phyloP scores from a whole-genome alignment of 306 rosid species.

The Acacia crassicarpa region DNA sequence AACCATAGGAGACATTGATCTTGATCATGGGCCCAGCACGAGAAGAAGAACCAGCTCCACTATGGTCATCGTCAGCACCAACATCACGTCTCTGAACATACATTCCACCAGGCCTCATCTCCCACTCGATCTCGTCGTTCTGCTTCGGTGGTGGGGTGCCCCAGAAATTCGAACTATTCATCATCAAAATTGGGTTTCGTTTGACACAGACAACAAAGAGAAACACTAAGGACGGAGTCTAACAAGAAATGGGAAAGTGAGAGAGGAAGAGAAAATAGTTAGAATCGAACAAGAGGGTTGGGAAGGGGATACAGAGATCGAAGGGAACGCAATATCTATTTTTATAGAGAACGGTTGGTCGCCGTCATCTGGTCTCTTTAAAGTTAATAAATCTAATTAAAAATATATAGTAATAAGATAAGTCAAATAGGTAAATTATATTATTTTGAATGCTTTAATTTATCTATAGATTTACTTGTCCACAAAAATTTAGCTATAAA shows the following conservation, averaged over 20 bases:
- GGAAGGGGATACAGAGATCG: neutral
- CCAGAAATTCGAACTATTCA: slow-evolving; percentile 7
- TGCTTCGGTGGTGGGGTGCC: slow-evolving; percentile 5
- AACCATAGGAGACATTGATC: slow-evolving; percentile 30
- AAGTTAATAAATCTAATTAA: neutral
- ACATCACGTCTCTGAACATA: slow-evolving; percentile 39
- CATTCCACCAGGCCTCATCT: slow-evolving; percentile 49
- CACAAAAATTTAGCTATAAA: too few species aligned
- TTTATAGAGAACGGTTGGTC: neutral
- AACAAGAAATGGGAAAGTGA: neutral
- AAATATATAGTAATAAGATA: neutral
- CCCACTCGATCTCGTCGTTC: slow-evolving; percentile 40
- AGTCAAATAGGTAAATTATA: neutral
- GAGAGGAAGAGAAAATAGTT: neutral
- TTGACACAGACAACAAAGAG: neutral
- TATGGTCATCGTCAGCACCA: neutral
- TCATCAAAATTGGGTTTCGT: slow-evolving; percentile 11
- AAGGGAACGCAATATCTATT: neutral
- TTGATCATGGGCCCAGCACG: slow-evolving; percentile 29
- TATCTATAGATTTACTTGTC: neutral
- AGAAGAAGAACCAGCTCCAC: slow-evolving; percentile 7
- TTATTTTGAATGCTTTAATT: neutral
- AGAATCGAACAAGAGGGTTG: neutral
- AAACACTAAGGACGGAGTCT: neutral
- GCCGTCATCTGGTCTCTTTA: neutral